phyloP scores from a whole-genome alignment of 1,284 basidiomycete species.

The Volvariella volvacea region DNA sequence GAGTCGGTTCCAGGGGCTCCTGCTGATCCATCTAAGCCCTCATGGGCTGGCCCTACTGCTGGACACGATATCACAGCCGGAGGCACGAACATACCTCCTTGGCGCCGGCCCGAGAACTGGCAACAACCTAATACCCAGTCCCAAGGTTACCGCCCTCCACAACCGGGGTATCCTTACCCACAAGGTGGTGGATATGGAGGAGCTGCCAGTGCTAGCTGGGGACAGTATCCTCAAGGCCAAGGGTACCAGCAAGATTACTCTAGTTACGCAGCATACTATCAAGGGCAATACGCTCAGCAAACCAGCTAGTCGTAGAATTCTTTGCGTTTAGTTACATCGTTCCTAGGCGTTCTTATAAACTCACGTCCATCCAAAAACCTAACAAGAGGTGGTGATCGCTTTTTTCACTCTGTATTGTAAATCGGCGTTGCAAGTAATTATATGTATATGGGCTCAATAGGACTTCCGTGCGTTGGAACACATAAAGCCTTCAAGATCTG shows the following conservation, averaged over 20 bases:
- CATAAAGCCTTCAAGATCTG: too few relatives aligned
- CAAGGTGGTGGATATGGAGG: constrained; percentile 32
- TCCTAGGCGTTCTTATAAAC: too few relatives aligned
- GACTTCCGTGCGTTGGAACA: too few relatives aligned
- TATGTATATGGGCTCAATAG: too few relatives aligned
- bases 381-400: too few relatives aligned
- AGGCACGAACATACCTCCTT: constrained; percentile 76
- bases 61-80: constrained; percentile 73
- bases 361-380: too few relatives aligned
- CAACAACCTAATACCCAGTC: constrained; percentile 44
- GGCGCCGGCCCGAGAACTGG: constrained; percentile 84
- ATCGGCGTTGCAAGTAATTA: too few relatives aligned
- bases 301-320: constrained; percentile 36
- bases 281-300: constrained; percentile 73
- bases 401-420: too few relatives aligned
- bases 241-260: constrained; percentile 65
- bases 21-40: constrained; percentile 45
- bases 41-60: constrained; percentile 56
- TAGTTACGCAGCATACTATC: constrained; percentile 77
- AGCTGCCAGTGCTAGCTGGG: constrained; percentile 32
- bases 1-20: constrained; percentile 62
- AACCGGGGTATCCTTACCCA: constrained; percentile 34
- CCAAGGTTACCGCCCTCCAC: constrained; percentile 51
- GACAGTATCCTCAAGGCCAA: constrained; percentile 35
- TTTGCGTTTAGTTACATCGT: too few relatives aligned